These are phyloP conservation scores for Porphyrellus cyaneotinctus DNA, from an alignment of 768 basidiomycete genomes.

Conservation along the genomic window DNA sequence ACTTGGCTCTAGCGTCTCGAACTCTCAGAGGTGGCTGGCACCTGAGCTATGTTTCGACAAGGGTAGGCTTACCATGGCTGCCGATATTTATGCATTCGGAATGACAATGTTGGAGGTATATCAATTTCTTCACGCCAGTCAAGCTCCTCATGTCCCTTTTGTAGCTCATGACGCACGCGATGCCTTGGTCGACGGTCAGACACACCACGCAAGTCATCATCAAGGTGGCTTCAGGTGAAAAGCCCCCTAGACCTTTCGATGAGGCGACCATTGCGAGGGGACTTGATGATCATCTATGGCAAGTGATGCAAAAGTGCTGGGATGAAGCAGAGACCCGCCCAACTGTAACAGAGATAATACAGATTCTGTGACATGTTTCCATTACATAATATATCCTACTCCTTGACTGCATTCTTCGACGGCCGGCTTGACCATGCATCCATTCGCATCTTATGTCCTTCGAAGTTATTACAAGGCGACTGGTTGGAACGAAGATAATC, in stretches of 20 bases:
- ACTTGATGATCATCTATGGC: constrained; percentile 45
- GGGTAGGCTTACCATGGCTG: constrained; percentile 42
- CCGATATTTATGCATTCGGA: constrained; percentile 53
- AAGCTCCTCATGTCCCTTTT: constrained; percentile 1
- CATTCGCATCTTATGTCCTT: constrained; percentile 84
- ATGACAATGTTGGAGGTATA: constrained; percentile 58
- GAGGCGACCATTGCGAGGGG: constrained; percentile 36
- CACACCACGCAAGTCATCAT: constrained; percentile 52
- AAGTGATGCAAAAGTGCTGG: constrained; percentile 44
- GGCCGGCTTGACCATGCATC: too few relatives aligned
- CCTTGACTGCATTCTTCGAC: not conserved
- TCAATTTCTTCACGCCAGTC: not conserved
- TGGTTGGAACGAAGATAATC: constrained; percentile 95
- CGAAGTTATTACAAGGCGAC: constrained; percentile 89
- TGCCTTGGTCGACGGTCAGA: constrained; percentile 48
- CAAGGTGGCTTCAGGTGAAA: constrained; percentile 38
- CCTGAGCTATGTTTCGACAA: constrained; percentile 52
- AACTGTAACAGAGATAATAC: constrained; percentile 35
- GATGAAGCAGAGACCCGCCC: constrained; percentile 37
- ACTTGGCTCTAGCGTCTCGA: constrained; percentile 24
- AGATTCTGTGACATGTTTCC: constrained; percentile 9
- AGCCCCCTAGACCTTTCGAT: constrained; percentile 40
- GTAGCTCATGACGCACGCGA: constrained; percentile 52
- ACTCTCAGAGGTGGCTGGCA: constrained; percentile 46
- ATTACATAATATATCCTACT: constrained; percentile 16